These are phyloP conservation scores for Cladosporium colombiae DNA, from an alignment of 2,329 filamentous ascomycete species.

Conservation along the genomic window DNA sequence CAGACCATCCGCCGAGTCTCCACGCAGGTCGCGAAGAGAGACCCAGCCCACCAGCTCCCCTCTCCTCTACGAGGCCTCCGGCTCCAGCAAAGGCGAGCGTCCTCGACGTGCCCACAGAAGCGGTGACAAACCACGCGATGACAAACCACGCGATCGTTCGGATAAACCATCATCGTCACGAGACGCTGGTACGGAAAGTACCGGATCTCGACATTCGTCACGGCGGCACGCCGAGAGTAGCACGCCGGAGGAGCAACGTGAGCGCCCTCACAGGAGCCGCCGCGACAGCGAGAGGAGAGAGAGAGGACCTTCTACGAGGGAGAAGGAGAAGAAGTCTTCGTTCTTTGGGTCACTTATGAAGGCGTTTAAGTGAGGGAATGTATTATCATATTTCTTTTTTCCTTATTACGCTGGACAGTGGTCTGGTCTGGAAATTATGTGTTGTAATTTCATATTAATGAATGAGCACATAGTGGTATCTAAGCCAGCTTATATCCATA, in stretches of 20 bases:
- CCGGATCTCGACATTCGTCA: not conserved
- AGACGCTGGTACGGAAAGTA: not conserved
- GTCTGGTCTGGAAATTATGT: not conserved
- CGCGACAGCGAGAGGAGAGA: slow-evolving; percentile 13
- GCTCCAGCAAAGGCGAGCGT: not conserved
- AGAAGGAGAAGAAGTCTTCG: slow-evolving; percentile 17
- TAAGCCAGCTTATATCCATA: not conserved
- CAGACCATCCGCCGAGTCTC: not conserved
- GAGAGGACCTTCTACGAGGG: not conserved
- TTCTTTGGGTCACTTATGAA: slow-evolving; percentile 16
- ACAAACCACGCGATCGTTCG: not conserved
- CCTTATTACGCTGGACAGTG: not conserved
- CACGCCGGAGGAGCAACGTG: not conserved
- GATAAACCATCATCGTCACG: not conserved
- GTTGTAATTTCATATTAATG: not conserved
- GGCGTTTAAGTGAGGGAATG: slow-evolving; percentile 13
- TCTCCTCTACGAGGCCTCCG: not conserved
- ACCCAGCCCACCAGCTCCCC: slow-evolving; percentile 1
- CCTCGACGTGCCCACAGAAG: slow-evolving; percentile 1
- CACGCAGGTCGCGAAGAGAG: not conserved
- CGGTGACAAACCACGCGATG: not conserved
- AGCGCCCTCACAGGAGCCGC: slow-evolving; percentile 8
- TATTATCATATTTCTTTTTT: not conserved
- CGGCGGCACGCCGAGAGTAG: not conserved
- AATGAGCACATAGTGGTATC: not conserved